These are phyloP conservation scores for Zymoseptoria crescenta DNA, from an alignment of 2,329 filamentous ascomycete species.

Conservation along the genomic window DNA sequence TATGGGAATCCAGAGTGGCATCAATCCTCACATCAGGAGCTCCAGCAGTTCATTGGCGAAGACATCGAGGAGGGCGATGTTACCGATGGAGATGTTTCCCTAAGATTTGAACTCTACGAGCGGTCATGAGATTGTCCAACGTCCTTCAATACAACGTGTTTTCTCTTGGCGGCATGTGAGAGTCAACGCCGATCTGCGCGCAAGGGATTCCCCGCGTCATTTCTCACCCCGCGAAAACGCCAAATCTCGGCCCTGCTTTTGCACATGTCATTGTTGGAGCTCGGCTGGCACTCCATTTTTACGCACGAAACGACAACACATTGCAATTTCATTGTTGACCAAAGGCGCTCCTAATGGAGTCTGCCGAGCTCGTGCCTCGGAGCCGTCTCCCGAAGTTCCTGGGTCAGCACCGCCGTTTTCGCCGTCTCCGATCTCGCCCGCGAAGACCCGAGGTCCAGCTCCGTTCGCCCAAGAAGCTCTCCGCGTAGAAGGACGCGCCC, in stretches of 20 bases:
- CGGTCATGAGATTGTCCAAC: constrained; percentile 5
- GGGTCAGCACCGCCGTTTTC: neutral
- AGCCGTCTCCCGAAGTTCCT: neutral
- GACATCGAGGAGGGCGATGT: constrained; percentile 50
- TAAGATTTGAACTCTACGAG: constrained; percentile 28
- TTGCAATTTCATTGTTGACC: neutral
- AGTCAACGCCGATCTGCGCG: neutral
- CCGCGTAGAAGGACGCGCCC: constrained; percentile 10
- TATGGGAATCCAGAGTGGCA: constrained; percentile 48
- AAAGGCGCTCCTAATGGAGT: neutral
- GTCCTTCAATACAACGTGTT: neutral
- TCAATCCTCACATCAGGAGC: constrained; percentile 43
- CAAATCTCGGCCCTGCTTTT: neutral
- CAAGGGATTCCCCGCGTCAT: neutral
- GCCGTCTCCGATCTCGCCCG: constrained; percentile 4
- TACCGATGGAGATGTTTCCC: constrained; percentile 18
- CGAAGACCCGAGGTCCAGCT: constrained; percentile 22
- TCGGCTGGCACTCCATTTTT: neutral
- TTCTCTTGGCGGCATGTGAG: neutral
- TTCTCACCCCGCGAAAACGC: neutral
- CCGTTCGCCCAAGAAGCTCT: constrained; percentile 24
- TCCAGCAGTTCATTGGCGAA: constrained; percentile 61
- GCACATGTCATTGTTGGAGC: neutral
- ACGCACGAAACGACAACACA: neutral
- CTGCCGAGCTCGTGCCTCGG: neutral